These are phyloP conservation scores for Ophiostoma tasmaniense DNA, from an alignment of 2,329 filamentous ascomycete genomes.

Conservation along the genomic window DNA sequence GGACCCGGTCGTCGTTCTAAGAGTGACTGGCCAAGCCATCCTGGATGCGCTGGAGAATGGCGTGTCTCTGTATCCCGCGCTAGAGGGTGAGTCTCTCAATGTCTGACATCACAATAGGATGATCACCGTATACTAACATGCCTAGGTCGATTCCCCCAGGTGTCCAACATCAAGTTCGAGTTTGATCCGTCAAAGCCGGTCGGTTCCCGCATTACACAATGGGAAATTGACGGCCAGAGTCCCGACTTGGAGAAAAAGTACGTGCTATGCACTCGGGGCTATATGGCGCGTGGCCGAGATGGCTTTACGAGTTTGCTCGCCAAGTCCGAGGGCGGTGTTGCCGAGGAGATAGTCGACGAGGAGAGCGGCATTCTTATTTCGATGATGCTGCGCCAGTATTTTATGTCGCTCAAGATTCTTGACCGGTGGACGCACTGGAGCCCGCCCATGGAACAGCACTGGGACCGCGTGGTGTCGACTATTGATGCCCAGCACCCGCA, in stretches of 20 bases:
- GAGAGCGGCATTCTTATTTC: slow-evolving; percentile 83
- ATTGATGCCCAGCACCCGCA: slow-evolving; percentile 46
- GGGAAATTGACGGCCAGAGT: slow-evolving; percentile 47
- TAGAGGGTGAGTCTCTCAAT: slow-evolving; percentile 50
- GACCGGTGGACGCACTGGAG: slow-evolving; percentile 71
- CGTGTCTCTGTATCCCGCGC: slow-evolving; percentile 68
- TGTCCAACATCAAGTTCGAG: slow-evolving; percentile 70
- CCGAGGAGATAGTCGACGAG: slow-evolving; percentile 71
- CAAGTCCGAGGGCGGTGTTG: slow-evolving; percentile 63
- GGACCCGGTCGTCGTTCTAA: slow-evolving; percentile 74
- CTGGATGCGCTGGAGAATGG: slow-evolving; percentile 77
- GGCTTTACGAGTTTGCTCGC: slow-evolving; percentile 72
- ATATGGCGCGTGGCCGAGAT: slow-evolving; percentile 85
- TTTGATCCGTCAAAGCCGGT: slow-evolving; percentile 57
- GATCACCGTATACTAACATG: neutral
- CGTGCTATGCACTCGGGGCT: slow-evolving; percentile 69
- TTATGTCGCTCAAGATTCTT: slow-evolving; percentile 74
- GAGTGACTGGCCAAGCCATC: slow-evolving; percentile 62
- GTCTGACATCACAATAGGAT: neutral
- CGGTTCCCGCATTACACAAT: slow-evolving; percentile 55
- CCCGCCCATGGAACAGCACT: slow-evolving; percentile 53
- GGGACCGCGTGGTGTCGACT: slow-evolving; percentile 54
- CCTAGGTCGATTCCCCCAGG: slow-evolving; percentile 66
- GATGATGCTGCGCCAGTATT: slow-evolving; percentile 81
- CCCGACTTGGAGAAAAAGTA: slow-evolving; percentile 58